Percentiles rank a stretch among this genome's conserved stretches.
phyloP scores from a whole-genome alignment of 179 eudicot species.

The Patellifolia procumbens region DNA sequence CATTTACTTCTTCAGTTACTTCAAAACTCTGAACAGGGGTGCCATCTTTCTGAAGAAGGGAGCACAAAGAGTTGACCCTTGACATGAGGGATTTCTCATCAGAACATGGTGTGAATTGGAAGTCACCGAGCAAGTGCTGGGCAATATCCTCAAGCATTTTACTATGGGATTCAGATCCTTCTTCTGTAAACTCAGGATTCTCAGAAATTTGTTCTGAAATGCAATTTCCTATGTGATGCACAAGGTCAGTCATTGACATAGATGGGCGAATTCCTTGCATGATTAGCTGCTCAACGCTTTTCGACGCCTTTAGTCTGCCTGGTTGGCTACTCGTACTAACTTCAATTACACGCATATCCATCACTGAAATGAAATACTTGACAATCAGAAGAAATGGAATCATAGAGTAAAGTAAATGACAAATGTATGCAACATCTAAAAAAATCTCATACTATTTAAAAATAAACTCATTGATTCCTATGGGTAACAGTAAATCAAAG shows the following conservation, averaged over 20 bases:
- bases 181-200: slow-evolving; percentile 24
- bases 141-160: slow-evolving; percentile 44
- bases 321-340: slow-evolving; percentile 28
- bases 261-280: slow-evolving; percentile 46
- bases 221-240: slow-evolving; percentile 46
- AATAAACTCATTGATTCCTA: not conserved
- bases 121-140: slow-evolving; percentile 41
- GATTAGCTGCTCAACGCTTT: slow-evolving; percentile 41
- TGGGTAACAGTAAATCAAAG: not conserved
- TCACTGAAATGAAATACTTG: slow-evolving; percentile 32
- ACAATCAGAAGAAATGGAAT: not conserved
- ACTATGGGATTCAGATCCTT: slow-evolving; percentile 30
- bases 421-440: not conserved
- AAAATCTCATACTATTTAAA: too few species aligned
- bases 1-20: slow-evolving; percentile 19
- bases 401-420: not conserved
- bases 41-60: slow-evolving; percentile 47
- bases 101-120: slow-evolving; percentile 35
- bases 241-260: slow-evolving; percentile 48
- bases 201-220: slow-evolving; percentile 37
- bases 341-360: slow-evolving; percentile 41
- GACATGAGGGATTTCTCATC: slow-evolving; percentile 48
- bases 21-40: slow-evolving; percentile 23
- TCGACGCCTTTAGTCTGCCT: slow-evolving; percentile 22
- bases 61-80: slow-evolving; percentile 44